Conservation (phyloP, 2,329 filamentous ascomycete species). For the Aureobasidium musti region DNA sequence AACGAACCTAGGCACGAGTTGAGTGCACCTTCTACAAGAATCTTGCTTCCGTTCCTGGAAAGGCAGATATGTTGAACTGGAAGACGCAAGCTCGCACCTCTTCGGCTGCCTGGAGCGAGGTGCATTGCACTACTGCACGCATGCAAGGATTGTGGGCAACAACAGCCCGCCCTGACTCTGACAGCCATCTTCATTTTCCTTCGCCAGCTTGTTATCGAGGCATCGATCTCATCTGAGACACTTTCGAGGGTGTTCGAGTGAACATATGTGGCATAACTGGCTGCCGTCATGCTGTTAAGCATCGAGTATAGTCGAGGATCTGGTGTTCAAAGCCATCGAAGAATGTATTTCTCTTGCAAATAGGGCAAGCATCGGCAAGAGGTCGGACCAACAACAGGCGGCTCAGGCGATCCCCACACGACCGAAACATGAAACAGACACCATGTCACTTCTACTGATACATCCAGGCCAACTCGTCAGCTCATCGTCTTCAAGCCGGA, state of each 20-base stretch:
- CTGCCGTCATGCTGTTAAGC: not conserved
- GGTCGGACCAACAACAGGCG: not conserved
- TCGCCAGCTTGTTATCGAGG: not conserved
- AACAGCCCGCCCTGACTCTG: not conserved
- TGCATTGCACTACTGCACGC: conserved; percentile 15
- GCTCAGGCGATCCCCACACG: conserved; percentile 11
- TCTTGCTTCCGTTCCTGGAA: too few relatives aligned
- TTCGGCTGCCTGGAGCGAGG: not conserved
- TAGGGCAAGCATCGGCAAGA: conserved; percentile 7
- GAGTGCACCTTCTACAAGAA: not conserved
- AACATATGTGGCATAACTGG: too few relatives aligned
- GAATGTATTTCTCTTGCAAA: not conserved
- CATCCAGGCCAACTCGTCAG: not conserved
- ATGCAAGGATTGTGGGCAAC: not conserved
- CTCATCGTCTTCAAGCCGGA: not conserved
- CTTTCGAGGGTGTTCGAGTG: too few relatives aligned
- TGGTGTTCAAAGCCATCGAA: not conserved
- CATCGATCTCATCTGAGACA: not conserved
- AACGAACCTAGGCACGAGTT: not conserved
- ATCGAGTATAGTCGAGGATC: not conserved
- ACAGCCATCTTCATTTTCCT: not conserved
- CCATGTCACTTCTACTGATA: not conserved
- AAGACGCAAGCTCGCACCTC: not conserved
- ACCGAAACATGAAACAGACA: conserved; percentile 13
- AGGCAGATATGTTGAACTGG: not conserved